Percentiles rank a stretch among this genome's conserved stretches.
Conservation (phyloP, 2,329 filamentous ascomycete species). For the Dactylonectria macrodidyma region DNA sequence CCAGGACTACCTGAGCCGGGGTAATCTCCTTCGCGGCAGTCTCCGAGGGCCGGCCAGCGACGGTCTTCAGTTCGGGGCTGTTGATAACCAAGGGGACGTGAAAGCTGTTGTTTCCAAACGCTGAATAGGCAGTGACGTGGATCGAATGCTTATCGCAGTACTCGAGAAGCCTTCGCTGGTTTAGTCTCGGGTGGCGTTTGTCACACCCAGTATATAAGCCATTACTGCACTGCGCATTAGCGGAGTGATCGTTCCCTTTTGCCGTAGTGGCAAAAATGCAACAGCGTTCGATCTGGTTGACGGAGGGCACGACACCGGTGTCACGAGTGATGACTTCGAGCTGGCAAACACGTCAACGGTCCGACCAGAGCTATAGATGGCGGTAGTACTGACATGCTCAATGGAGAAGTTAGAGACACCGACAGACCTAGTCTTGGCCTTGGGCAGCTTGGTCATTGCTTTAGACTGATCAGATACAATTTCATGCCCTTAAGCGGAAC, state of each 20-base stretch:
- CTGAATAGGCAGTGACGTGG: constrained; percentile 74
- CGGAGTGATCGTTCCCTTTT: too few species aligned
- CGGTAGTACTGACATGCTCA: constrained; percentile 53
- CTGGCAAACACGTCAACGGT: constrained; percentile 30
- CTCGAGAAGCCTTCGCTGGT: constrained; percentile 66
- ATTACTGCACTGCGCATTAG: too few species aligned
- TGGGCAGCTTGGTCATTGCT: constrained; percentile 68
- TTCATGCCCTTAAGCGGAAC: background rate
- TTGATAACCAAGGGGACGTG: too few species aligned
- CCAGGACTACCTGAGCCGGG: constrained; percentile 47
- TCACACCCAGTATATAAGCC: too few species aligned
- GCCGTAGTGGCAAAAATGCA: too few species aligned
- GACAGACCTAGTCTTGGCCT: constrained; percentile 74
- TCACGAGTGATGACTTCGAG: constrained; percentile 68
- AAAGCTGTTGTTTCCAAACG: constrained; percentile 59
- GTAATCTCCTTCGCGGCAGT: too few species aligned
- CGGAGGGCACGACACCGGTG: constrained; percentile 69
- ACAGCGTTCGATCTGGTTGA: constrained; percentile 73
- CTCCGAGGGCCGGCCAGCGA: too few species aligned
- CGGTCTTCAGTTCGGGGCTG: too few species aligned
- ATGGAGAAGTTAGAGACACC: constrained; percentile 81
- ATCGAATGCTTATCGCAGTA: constrained; percentile 74
- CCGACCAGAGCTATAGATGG: too few species aligned
- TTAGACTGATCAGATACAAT: background rate
- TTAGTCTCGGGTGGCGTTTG: constrained; percentile 71